phyloP scores from a whole-genome alignment of 2,329 filamentous ascomycete species.

The Aureobasidium sp. region DNA sequence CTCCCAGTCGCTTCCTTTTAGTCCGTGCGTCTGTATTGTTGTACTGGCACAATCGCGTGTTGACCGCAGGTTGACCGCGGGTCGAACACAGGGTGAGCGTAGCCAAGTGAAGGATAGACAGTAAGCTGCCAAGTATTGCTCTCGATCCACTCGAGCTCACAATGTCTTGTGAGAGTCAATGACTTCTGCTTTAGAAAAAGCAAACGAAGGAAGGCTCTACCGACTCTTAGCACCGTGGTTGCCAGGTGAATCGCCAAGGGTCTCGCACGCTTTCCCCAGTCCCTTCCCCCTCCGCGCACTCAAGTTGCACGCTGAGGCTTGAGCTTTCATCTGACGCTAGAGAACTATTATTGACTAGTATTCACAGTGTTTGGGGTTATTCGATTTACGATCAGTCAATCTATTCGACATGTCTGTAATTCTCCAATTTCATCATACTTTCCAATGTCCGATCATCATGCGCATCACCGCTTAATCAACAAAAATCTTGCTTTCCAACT shows the following conservation, averaged over 20 bases:
- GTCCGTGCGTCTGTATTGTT: slow-evolving; percentile 2
- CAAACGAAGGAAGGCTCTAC: neutral
- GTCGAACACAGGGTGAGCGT: neutral
- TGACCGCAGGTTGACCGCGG: no score
- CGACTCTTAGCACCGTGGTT: neutral
- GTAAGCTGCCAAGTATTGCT: neutral
- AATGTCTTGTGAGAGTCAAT: neutral
- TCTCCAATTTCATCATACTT: neutral
- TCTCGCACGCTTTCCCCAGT: neutral
- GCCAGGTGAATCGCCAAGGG: slow-evolving; percentile 6
- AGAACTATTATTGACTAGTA: neutral
- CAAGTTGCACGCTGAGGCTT: neutral
- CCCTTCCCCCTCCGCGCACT: neutral
- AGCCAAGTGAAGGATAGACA: neutral
- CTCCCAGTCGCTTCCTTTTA: neutral
- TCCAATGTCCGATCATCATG: neutral
- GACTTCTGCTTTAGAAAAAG: neutral
- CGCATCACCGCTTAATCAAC: slow-evolving; percentile 12
- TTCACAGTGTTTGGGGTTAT: neutral
- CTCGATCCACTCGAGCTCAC: neutral
- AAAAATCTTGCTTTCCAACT: slow-evolving; percentile 48
- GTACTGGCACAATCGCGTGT: neutral
- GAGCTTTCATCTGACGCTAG: neutral
- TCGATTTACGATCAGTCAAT: neutral
- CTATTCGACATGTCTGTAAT: neutral